Conservation (phyloP, 257 asterid genomes). For the Solanum sitiens region DNA sequence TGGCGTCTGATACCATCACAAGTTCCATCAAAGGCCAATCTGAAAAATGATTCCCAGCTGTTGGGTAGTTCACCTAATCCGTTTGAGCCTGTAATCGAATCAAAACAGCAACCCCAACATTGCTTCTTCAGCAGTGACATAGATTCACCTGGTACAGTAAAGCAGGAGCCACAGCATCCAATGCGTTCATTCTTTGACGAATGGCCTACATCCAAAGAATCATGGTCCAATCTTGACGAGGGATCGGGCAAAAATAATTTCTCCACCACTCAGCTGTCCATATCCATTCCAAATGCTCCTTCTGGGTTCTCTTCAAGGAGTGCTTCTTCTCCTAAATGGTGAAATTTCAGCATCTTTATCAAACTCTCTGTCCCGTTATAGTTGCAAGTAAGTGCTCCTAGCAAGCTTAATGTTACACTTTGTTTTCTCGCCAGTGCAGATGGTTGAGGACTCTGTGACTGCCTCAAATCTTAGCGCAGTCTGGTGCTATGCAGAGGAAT, state of each 20-base stretch:
- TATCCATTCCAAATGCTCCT: constrained; percentile 58
- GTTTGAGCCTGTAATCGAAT: constrained; percentile 33
- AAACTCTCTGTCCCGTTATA: not conserved
- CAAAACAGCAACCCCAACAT: constrained; percentile 60
- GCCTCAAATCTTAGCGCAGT: not conserved
- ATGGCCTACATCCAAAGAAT: constrained; percentile 76
- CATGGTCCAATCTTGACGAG: constrained; percentile 66
- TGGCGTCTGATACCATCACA: constrained; percentile 65
- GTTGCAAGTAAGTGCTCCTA: not conserved
- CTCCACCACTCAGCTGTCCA: constrained; percentile 58
- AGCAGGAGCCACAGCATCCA: constrained; percentile 57
- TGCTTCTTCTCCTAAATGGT: constrained; percentile 51
- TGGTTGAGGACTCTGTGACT: not conserved
- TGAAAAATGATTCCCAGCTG: constrained; percentile 40
- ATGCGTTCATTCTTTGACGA: constrained; percentile 83
- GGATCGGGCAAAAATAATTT: constrained; percentile 29
- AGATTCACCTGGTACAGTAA: constrained; percentile 29
- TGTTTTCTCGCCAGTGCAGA: not conserved
- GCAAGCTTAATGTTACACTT: not conserved
- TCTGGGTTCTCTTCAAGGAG: constrained; percentile 54
- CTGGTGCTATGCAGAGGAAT: not conserved
- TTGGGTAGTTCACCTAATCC: constrained; percentile 27
- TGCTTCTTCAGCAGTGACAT: constrained; percentile 53
- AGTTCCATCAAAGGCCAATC: constrained; percentile 40
- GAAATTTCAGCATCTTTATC: constrained; percentile 11